These are phyloP conservation scores for Globisporangium canariense DNA, from an alignment of 352 stramenopile species.

Conservation along the genomic window DNA sequence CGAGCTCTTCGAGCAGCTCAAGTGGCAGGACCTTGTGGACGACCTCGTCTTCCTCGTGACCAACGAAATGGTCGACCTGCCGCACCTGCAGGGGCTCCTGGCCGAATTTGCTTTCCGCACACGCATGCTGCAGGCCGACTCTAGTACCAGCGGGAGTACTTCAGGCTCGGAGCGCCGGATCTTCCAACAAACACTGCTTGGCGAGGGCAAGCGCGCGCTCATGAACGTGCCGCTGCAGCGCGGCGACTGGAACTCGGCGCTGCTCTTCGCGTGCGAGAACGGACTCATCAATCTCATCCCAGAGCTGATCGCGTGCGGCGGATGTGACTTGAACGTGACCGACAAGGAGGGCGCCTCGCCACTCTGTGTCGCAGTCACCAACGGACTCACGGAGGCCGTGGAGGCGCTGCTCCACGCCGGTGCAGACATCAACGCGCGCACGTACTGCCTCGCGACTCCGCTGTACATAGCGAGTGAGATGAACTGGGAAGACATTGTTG, in stretches of 20 bases:
- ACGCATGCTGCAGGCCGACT: slow-evolving; percentile 2
- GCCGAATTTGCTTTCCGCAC: slow-evolving; percentile 43
- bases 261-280: slow-evolving; percentile 64
- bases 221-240: slow-evolving; percentile 58
- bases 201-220: slow-evolving; percentile 28
- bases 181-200: slow-evolving; percentile 52
- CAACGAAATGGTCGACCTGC: slow-evolving; percentile 55
- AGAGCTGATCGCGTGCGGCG: slow-evolving; percentile 30
- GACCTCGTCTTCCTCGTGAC: slow-evolving; percentile 61
- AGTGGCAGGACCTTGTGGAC: slow-evolving; percentile 35
- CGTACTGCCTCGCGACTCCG: slow-evolving; percentile 58
- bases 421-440: slow-evolving; percentile 59
- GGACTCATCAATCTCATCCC: slow-evolving; percentile 46
- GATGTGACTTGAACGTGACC: slow-evolving; percentile 52
- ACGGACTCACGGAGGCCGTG: slow-evolving; percentile 45
- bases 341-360: slow-evolving; percentile 58
- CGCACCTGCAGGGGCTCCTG: slow-evolving; percentile 50
- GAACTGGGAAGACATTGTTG: slow-evolving; percentile 67
- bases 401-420: slow-evolving; percentile 42
- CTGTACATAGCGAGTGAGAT: slow-evolving; percentile 78
- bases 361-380: slow-evolving; percentile 57
- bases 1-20: slow-evolving; percentile 44
- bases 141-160: neutral
- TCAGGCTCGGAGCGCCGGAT: slow-evolving; percentile 9
- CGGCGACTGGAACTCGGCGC: slow-evolving; percentile 34